These are phyloP conservation scores for Moesziomyces sp. DNA, from an alignment of 1,284 basidiomycete genomes.

Conservation along the genomic window DNA sequence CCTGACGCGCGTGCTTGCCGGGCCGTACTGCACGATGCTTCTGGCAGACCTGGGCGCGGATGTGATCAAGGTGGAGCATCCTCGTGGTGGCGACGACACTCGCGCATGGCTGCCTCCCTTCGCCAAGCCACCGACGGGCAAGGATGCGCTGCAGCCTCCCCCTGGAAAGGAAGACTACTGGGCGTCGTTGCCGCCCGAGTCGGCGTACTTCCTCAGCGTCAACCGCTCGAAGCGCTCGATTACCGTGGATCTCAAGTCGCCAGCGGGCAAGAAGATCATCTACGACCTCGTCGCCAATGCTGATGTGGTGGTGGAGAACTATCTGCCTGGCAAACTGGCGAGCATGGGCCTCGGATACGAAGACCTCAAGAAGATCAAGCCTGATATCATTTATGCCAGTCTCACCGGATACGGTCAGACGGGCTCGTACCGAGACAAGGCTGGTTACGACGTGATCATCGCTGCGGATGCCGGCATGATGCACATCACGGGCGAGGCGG, in stretches of 20 bases:
- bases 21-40: slow-evolving; percentile 85
- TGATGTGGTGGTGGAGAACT: slow-evolving; percentile 77
- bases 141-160: slow-evolving; percentile 33
- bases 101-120: slow-evolving; percentile 70
- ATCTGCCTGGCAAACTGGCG: slow-evolving; percentile 76
- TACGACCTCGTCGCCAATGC: slow-evolving; percentile 78
- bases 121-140: slow-evolving; percentile 35
- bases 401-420: slow-evolving; percentile 95
- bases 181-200: slow-evolving; percentile 79
- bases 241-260: slow-evolving; percentile 85
- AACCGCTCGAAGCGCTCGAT: slow-evolving; percentile 89
- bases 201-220: slow-evolving; percentile 88
- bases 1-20: slow-evolving; percentile 86
- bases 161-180: slow-evolving; percentile 72
- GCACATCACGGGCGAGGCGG: slow-evolving; percentile 81
- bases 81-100: slow-evolving; percentile 85
- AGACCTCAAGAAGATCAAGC: slow-evolving; percentile 82
- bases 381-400: slow-evolving; percentile 85
- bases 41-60: slow-evolving; percentile 83
- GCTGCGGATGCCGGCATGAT: slow-evolving; percentile 63
- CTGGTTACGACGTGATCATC: slow-evolving; percentile 69
- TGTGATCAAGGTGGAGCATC: slow-evolving; percentile 77
- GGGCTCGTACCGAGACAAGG: slow-evolving; percentile 82
- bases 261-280: slow-evolving; percentile 81
- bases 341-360: slow-evolving; percentile 87